Conservation (phyloP, 2,329 filamentous ascomycete genomes). For the Ophiosphaerella korrae region DNA sequence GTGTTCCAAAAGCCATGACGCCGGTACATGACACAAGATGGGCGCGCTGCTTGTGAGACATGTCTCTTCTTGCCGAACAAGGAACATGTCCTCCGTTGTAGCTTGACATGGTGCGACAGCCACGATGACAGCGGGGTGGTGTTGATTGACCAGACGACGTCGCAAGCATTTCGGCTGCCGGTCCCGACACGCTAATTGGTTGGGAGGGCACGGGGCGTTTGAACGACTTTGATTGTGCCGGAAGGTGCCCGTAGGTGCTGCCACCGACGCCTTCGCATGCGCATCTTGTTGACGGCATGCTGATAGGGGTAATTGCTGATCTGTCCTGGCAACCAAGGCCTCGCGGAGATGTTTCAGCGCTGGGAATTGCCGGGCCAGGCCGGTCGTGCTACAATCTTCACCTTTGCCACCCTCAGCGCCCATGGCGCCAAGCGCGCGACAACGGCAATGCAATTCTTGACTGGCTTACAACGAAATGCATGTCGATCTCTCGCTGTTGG, state of each 20-base stretch:
- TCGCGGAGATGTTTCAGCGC: background rate
- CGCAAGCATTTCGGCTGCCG: no score
- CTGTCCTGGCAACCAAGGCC: background rate
- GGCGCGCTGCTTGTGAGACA: slow-evolving; percentile 9
- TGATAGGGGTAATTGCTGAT: background rate
- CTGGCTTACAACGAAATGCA: slow-evolving; percentile 2
- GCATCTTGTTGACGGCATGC: no score
- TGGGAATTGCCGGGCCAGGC: background rate
- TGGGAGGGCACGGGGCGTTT: no score
- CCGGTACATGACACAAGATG: slow-evolving; percentile 11
- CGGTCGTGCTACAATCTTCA: background rate
- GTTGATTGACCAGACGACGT: background rate
- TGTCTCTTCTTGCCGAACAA: slow-evolving; percentile 9
- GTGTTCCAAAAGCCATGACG: slow-evolving; percentile 12
- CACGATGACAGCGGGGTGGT: background rate
- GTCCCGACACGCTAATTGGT: no score
- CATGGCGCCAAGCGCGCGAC: slow-evolving; percentile 4
- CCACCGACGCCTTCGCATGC: no score
- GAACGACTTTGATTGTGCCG: no score
- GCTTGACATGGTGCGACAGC: slow-evolving; percentile 3
- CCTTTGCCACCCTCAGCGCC: slow-evolving; percentile 2
- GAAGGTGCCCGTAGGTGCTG: no score
- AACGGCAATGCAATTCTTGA: slow-evolving; percentile 3
- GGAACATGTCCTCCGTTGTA: background rate
- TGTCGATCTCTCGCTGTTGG: slow-evolving; percentile 16